Base-by-base conservation (phyloP, 768 basidiomycete genomes). In the Austroboletus eburneus region DNA sequence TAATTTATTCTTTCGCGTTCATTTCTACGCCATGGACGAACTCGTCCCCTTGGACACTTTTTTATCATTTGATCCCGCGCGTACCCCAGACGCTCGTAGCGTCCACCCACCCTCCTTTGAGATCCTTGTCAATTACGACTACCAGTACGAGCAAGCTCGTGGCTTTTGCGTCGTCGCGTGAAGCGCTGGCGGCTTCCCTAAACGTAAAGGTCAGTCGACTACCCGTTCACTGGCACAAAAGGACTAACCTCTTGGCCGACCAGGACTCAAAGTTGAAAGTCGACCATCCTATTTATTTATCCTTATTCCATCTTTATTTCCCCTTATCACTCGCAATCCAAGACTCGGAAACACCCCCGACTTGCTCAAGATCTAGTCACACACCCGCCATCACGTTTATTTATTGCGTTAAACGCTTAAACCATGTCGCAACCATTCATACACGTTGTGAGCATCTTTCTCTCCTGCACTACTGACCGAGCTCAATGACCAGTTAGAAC, bases 401-500 rank as follows among this genome's bases (percentile, higher is more conserved):
- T 12, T n/a, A 20, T 40, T 50, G n/a, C 46, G 23, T 42, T 46
- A 18, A 34, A 24, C 10, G 47, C 52, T 25, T 41, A 29, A 20
- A 34, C 51, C 12, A 36, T 54, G 18, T 52, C 57, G 9, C 24
- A 48, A 24, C 46, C 50, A 22, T 41, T 55, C 22, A 68, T 68
- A 67, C 65, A 67, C 14, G 65, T 65, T 21, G 67, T 67, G 18
- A 47, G 62, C 33, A 13, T 38, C 21, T 23, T 8, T 47, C 16
- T n/a, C 14, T 25, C 24, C 36, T 27, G 12, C 24, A 37, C n/a
- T 24, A 32, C 46, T 27, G 1, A 32, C 51, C 23, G 6, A 35
- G 23, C 39, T 48, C 22, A 13, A 10, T 38, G 30, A 20, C 43
- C 10, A 10, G 37, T 21, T 59, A 85, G 93, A 69, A 85, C 92